phyloP scores from a whole-genome alignment of 2,329 filamentous ascomycete species.

The Penicillium sp. region DNA sequence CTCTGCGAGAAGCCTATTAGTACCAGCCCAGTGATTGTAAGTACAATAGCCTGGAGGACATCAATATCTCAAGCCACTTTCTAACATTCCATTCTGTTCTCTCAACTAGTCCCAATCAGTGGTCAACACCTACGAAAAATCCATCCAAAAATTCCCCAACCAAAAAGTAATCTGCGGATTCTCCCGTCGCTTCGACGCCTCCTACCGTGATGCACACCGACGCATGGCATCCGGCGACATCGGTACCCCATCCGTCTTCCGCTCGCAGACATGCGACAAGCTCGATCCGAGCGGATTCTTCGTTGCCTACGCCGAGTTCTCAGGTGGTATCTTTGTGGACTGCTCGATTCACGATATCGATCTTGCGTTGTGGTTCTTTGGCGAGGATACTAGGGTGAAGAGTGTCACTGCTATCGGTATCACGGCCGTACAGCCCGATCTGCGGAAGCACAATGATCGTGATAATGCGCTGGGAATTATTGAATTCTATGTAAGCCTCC shows the following conservation, averaged over 20 bases:
- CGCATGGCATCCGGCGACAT: slow-evolving; percentile 57
- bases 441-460: slow-evolving; percentile 58
- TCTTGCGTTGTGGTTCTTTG: slow-evolving; percentile 64
- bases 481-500: slow-evolving; percentile 54
- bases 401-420: slow-evolving; percentile 58
- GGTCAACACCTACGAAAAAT: slow-evolving; percentile 55
- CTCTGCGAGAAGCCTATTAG: slow-evolving; percentile 57
- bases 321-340: slow-evolving; percentile 69
- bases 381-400: slow-evolving; percentile 55
- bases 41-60: slow-evolving; percentile 16
- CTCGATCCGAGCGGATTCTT: slow-evolving; percentile 66
- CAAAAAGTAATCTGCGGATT: slow-evolving; percentile 68
- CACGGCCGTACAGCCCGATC: slow-evolving; percentile 59
- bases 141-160: slow-evolving; percentile 49
- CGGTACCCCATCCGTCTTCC: slow-evolving; percentile 60
- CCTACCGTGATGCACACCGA: slow-evolving; percentile 60
- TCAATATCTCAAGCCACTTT: background rate
- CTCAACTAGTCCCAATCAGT: slow-evolving; percentile 57
- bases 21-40: slow-evolving; percentile 60
- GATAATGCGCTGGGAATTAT: slow-evolving; percentile 65
- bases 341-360: slow-evolving; percentile 71
- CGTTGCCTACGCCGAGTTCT: slow-evolving; percentile 64
- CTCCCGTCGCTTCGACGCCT: slow-evolving; percentile 65
- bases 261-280: slow-evolving; percentile 67
- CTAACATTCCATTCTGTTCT: background rate